A percentile compares a stretch with the other conserved stretches of the same genome.
Evolutionary conservation across 768 basidiomycete species (phyloP).

Genomic region (Calocybe indica): DNA sequence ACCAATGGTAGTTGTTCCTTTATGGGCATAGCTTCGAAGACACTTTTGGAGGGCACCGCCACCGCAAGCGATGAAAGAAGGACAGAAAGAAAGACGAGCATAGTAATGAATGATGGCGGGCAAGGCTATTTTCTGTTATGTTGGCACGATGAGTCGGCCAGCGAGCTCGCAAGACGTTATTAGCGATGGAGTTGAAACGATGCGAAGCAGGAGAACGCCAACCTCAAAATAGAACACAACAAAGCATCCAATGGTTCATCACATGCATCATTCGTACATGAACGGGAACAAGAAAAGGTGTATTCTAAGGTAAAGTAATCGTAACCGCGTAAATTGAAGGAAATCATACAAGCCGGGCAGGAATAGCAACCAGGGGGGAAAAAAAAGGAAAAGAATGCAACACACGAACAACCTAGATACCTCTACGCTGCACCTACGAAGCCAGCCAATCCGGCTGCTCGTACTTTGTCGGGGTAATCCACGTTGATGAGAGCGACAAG

Average conservation of each 20-base stretch:
- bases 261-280: background rate
- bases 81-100: conserved; percentile 57
- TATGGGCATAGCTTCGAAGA: conserved; percentile 52
- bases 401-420: conserved; percentile 15
- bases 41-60: conserved; percentile 27
- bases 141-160: conserved; percentile 47
- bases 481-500: conserved; percentile 68
- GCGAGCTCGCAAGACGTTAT: conserved; percentile 38
- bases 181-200: background rate
- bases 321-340: background rate
- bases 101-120: conserved; percentile 51
- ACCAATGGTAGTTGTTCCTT: conserved; percentile 73
- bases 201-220: too few species aligned
- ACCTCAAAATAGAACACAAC: too few species aligned
- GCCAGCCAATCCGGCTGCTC: conserved; percentile 64
- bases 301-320: background rate
- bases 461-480: conserved; percentile 73
- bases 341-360: background rate
- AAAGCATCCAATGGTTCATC: too few species aligned
- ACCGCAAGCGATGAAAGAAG: conserved; percentile 33
- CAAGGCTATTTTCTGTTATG: conserved; percentile 27
- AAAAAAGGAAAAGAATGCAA: conserved; percentile 17
- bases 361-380: background rate
- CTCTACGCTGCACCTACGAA: conserved; percentile 35
- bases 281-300: conserved; percentile 1